phyloP scores from a whole-genome alignment of 805 yeast species.

The Metschnikowia shivogae region DNA sequence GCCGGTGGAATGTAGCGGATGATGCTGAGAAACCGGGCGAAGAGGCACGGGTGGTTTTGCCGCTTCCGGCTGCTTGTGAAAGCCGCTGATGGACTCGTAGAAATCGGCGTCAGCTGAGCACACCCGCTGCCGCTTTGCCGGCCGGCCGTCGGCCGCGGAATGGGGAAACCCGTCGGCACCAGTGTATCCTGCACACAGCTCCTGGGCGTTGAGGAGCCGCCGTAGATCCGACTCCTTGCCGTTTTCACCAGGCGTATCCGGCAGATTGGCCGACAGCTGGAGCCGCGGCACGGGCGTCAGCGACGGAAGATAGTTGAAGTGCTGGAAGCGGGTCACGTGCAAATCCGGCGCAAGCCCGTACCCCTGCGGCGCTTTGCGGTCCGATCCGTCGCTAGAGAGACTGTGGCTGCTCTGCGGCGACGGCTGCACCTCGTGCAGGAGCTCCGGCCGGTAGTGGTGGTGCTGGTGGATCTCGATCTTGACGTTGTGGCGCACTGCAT shows the following conservation, averaged over 20 bases:
- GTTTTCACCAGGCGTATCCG: constrained; percentile 21
- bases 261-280: constrained; percentile 52
- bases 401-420: constrained; percentile 1
- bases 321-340: constrained; percentile 38
- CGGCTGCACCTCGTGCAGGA: not conserved
- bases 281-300: constrained; percentile 66
- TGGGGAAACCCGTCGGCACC: not conserved
- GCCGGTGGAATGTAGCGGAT: constrained; percentile 35
- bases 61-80: constrained; percentile 17
- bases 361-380: constrained; percentile 1
- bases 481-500: constrained; percentile 54
- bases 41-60: not conserved
- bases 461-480: constrained; percentile 78
- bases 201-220: constrained; percentile 38
- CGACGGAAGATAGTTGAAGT: constrained; percentile 73
- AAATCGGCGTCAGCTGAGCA: constrained; percentile 57
- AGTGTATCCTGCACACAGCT: not conserved
- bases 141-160: constrained; percentile 25
- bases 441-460: constrained; percentile 55
- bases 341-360: constrained; percentile 14
- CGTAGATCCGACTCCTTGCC: constrained; percentile 40
- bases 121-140: constrained; percentile 7
- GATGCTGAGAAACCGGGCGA: constrained; percentile 50
- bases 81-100: constrained; percentile 64
- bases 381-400: not conserved